Evolutionary conservation across 192 early-diverging fungal species (phyloP), one percentile per base, ranked within the genome.

Genomic region (Glomus cerebriforme): DNA sequence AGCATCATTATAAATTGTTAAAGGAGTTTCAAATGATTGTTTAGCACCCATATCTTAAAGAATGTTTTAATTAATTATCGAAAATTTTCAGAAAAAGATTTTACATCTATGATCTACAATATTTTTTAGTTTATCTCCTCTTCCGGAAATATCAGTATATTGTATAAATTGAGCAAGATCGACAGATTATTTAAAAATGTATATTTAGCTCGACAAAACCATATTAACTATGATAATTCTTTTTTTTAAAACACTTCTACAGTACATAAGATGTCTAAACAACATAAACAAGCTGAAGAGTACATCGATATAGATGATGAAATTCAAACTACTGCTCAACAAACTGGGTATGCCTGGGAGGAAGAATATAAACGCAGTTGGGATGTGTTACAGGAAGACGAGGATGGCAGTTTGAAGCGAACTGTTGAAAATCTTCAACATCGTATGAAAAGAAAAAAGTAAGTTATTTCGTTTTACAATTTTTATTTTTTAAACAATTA

Each of bases 301-400:
- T 83, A 83, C 45, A 86, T 90, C 63, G 87, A 90, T 75, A 82
- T 90, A 22, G 88, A 89, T 63, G 89, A 90, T 69, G 82, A 82
- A n/a, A 82, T 86, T 32, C 85, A 87, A 62, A 80, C 59, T 49
- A 83, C 84, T 47, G 73, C 81, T 19, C 84, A 82, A 67, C 87
- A 86, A 81, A 87, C 70, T 65, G 95, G 94, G 12, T 96, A 97
- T 79, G 83, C 93, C 47, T 99, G 97, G 97, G 95, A 98, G 83
- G 94, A 93, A 81, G 95, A 96, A 78, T 99, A 98, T 89, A 97
- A 97, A 83, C 91, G 96, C 22, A 93, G 91, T 77, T 99, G 97
- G 97, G 97, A 99, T 81, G 92, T 92, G 13, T 88, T 97, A 37
- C 93, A 95, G 78, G 95, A 96, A 73, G 94, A 95, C 82, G 93